Conservation (phyloP, 192 early-diverging fungal genomes). For the Coemansia sp. region DNA sequence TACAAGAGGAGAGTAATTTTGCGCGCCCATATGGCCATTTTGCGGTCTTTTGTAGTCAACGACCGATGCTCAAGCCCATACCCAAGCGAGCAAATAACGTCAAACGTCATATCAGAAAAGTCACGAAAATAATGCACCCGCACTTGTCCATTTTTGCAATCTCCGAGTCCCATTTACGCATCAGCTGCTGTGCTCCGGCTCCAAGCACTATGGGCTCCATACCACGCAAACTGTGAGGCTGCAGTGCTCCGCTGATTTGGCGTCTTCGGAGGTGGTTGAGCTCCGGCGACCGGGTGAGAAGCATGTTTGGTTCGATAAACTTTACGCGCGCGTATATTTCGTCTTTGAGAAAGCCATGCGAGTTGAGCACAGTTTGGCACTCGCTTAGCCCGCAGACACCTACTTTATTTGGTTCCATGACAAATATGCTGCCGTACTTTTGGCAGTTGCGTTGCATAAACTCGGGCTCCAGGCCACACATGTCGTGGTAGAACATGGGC, state of each 20-base stretch:
- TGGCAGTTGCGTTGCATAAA: conserved; percentile 26
- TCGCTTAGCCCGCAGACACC: conserved; percentile 33
- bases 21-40: conserved; percentile 32
- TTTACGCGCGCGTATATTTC: conserved; percentile 26
- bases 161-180: conserved; percentile 23
- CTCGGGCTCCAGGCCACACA: conserved; percentile 39
- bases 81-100: conserved; percentile 40
- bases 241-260: conserved; percentile 37
- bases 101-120: conserved; percentile 41
- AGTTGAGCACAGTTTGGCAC: conserved; percentile 23
- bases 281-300: conserved; percentile 43
- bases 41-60: conserved; percentile 31
- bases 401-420: conserved; percentile 33
- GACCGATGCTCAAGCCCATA: conserved; percentile 38
- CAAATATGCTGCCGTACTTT: conserved; percentile 45
- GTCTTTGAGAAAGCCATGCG: conserved; percentile 46
- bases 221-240: conserved; percentile 12
- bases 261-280: conserved; percentile 30
- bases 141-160: not conserved
- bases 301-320: conserved; percentile 36
- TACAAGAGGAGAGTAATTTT: conserved; percentile 28
- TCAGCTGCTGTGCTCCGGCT: conserved; percentile 28
- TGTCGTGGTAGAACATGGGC: conserved; percentile 28
- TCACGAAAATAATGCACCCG: conserved; percentile 31
- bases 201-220: conserved; percentile 43